Evolutionary conservation across 768 basidiomycete genomes (phyloP).

Genomic region (Hericium coralloides): DNA sequence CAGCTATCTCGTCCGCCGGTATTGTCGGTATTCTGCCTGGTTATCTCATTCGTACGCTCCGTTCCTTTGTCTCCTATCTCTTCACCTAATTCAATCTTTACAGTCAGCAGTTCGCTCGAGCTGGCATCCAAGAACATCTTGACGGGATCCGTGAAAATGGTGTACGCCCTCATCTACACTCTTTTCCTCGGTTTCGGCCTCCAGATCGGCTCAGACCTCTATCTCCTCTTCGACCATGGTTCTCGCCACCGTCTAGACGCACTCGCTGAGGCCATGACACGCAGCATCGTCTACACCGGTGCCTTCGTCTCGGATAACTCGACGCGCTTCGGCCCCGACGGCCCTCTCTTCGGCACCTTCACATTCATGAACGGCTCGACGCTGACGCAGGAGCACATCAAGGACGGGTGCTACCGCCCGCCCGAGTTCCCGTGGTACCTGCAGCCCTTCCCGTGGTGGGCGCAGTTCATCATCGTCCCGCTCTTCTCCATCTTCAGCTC

Average conservation of each 20-base stretch:
- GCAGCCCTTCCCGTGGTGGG: slow-evolving; percentile 72
- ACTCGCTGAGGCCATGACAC: slow-evolving; percentile 40
- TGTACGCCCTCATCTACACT: slow-evolving; percentile 76
- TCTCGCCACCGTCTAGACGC: slow-evolving; percentile 45
- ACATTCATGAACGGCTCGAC: slow-evolving; percentile 49
- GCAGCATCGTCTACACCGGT: slow-evolving; percentile 45
- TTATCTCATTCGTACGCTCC: slow-evolving; percentile 58
- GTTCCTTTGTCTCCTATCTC: background rate
- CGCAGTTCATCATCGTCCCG: slow-evolving; percentile 64
- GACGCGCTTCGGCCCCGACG: slow-evolving; percentile 29
- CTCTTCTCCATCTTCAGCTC: slow-evolving; percentile 62
- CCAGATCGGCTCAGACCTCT: slow-evolving; percentile 75
- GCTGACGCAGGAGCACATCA: slow-evolving; percentile 36
- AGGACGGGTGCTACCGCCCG: slow-evolving; percentile 59
- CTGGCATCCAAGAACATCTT: slow-evolving; percentile 78
- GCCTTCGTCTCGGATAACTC: slow-evolving; percentile 52
- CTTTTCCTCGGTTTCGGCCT: slow-evolving; percentile 76
- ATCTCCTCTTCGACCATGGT: slow-evolving; percentile 52
- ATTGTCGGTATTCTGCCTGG: slow-evolving; percentile 87
- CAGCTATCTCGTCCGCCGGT: slow-evolving; percentile 78
- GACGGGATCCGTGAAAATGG: slow-evolving; percentile 76
- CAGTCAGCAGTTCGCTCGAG: slow-evolving; percentile 73
- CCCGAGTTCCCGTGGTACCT: slow-evolving; percentile 61
- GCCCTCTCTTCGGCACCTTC: slow-evolving; percentile 49
- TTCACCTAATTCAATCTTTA: slow-evolving; percentile 11